phyloP scores from a whole-genome alignment of 306 rosid species.

The Vigna radiata region DNA sequence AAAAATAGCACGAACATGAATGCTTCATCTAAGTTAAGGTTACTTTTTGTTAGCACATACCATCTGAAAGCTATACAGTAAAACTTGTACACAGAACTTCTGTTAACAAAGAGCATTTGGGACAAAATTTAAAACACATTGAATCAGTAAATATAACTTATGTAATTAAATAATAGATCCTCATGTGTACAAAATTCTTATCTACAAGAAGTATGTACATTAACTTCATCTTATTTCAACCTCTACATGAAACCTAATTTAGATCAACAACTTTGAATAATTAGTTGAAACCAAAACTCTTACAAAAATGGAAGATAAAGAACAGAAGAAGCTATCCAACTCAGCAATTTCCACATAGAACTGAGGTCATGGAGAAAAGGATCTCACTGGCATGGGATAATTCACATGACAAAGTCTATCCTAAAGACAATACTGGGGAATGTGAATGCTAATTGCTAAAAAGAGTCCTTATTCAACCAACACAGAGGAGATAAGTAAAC shows the following conservation, averaged over 20 bases:
- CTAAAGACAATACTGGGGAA: background rate
- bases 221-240: no score
- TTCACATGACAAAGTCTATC: slow-evolving; percentile 4
- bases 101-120: slow-evolving; percentile 14
- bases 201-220: background rate
- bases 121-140: background rate
- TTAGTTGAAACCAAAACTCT: background rate
- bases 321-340: background rate
- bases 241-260: no score
- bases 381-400: background rate
- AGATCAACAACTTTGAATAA: no score
- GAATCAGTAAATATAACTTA: slow-evolving; percentile 17
- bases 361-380: background rate
- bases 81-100: slow-evolving; percentile 17
- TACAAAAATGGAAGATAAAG: background rate
- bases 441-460: background rate
- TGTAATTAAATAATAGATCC: slow-evolving; percentile 16
- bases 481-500: slow-evolving; percentile 30
- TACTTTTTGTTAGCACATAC: slow-evolving; percentile 13
- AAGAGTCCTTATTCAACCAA: background rate
- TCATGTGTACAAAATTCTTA: slow-evolving; percentile 11
- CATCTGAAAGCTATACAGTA: slow-evolving; percentile 32
- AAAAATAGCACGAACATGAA: slow-evolving; percentile 38
- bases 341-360: slow-evolving; percentile 1
- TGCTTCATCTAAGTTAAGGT: slow-evolving; percentile 21